Evolutionary conservation across 805 yeast genomes (phyloP).

Genomic region (Priceomyces melissophilus): DNA sequence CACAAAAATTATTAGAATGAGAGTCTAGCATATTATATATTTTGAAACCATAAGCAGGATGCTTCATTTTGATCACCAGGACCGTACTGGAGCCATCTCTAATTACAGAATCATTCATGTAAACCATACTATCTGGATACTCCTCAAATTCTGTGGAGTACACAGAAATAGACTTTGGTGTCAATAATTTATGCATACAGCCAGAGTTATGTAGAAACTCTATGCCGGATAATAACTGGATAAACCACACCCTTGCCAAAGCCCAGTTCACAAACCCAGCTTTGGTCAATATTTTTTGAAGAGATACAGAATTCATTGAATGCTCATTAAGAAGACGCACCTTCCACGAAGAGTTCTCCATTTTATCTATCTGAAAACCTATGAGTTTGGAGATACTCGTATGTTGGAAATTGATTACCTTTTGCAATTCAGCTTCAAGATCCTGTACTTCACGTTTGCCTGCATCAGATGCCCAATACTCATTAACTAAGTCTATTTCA

Average conservation of each 20-base stretch:
- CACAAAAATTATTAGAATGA: constrained; percentile 13
- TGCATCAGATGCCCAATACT: constrained; percentile 65
- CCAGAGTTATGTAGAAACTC: constrained; percentile 88
- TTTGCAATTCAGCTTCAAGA: constrained; percentile 73
- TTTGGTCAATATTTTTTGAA: constrained; percentile 64
- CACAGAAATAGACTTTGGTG: constrained; percentile 49
- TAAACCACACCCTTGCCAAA: constrained; percentile 83
- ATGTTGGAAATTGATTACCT: constrained; percentile 54
- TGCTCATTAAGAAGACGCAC: constrained; percentile 67
- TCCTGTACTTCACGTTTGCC: constrained; percentile 73
- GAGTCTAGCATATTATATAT: constrained; percentile 25
- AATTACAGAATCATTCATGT: constrained; percentile 21
- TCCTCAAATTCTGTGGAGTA: constrained; percentile 11
- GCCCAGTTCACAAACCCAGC: constrained; percentile 66
- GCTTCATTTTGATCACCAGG: constrained; percentile 55
- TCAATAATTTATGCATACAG: constrained; percentile 65
- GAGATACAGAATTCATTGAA: constrained; percentile 47
- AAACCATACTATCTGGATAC: constrained; percentile 47
- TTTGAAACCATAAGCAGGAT: constrained; percentile 48
- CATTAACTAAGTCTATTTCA: constrained; percentile 62
- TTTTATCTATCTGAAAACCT: constrained; percentile 70
- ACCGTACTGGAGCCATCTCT: constrained; percentile 36
- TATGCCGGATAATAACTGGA: constrained; percentile 79
- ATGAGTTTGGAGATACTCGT: constrained; percentile 62
- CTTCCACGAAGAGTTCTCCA: constrained; percentile 52